Base-by-base conservation (phyloP, 2,329 filamentous ascomycete genomes). In the Cadophora malorum region DNA sequence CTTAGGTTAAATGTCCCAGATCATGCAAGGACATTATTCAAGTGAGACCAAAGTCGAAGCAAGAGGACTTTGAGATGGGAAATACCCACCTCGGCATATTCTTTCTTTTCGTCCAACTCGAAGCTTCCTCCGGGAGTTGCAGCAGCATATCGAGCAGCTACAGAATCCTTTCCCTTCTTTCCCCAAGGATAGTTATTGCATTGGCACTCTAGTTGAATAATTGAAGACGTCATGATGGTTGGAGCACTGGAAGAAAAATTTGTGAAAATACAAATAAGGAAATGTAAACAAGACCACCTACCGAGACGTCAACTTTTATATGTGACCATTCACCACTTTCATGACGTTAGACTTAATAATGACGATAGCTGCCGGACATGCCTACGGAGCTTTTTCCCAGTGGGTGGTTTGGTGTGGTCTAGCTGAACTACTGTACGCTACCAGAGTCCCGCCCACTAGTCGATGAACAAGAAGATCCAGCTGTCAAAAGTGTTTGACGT, bases 181-280 rank as follows among this genome's bases (percentile, higher is more conserved):
- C 88, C 91, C 90, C 91, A 94, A 12, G 70, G 67, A 68, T 74
- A 65, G 63, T 78, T 80, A 76, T 87, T 88, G 76, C 84, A 85
- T 53, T 80, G 78, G 73, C 84, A 87, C 72, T 82, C 82, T 28
- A 88, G 75, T 73, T 86, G 84, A 67, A 87, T 80, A 12, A 87
- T 81, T 66, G 82, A 81, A 50, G 68, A 71, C 55, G 35, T 56
- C 56, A 59, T 65, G 19, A 58, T 49, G 52, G 14, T 1, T 41
- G 33, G 28, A 61, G n/a, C 16, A 14, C n/a, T 33, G 8, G 2
- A 14, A 45, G 28, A 55, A 53, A 19, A n/a, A 50, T 16, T 50
- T 47, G 19, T 55, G 45, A 53, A 50, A n/a, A 52, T 53, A n/a
- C 25, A 28, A 10, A 53, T 10, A 7, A 63, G 8, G 10, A 16